A percentile compares a stretch with the other conserved stretches of the same genome.
These are phyloP conservation scores for Hortiboletus flavorubellus DNA, from an alignment of 768 basidiomycete genomes.

Conservation along the genomic window DNA sequence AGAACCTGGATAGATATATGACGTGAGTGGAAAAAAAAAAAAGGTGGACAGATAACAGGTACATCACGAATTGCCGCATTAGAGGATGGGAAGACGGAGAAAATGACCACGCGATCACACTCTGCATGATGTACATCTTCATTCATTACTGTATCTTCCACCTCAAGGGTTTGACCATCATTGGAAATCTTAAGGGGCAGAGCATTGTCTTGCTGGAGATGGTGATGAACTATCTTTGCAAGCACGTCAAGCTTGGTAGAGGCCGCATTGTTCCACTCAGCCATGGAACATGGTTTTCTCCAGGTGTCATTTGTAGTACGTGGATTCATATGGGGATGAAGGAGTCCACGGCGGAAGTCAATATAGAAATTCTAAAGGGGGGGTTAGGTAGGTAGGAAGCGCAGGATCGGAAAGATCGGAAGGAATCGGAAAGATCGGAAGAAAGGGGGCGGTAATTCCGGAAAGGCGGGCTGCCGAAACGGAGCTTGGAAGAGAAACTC, in stretches of 20 bases:
- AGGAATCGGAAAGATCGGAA: too few relatives aligned
- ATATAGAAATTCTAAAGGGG: slow-evolving; percentile 2
- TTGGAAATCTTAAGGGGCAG: not conserved
- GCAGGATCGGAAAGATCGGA: too few relatives aligned
- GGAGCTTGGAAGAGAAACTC: too few relatives aligned
- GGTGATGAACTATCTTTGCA: not conserved
- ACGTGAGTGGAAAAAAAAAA: not conserved
- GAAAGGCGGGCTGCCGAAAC: too few relatives aligned
- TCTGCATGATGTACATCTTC: not conserved
- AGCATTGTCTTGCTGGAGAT: not conserved
- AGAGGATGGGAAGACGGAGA: not conserved
- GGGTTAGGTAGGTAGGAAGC: too few relatives aligned
- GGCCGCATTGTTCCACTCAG: not conserved
- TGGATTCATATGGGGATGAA: slow-evolving; percentile 4
- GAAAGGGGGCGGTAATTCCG: too few relatives aligned
- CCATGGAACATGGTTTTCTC: not conserved
- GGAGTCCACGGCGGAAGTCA: not conserved
- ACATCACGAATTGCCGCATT: not conserved
- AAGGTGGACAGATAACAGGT: not conserved
- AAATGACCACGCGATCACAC: not conserved
- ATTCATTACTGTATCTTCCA: not conserved
- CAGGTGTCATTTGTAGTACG: not conserved
- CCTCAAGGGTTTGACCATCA: not conserved
- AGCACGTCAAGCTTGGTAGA: not conserved
- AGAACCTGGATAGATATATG: not conserved